These are phyloP conservation scores for Flaveria bidentis DNA, from an alignment of 129 eudicot species.

Conservation along the genomic window DNA sequence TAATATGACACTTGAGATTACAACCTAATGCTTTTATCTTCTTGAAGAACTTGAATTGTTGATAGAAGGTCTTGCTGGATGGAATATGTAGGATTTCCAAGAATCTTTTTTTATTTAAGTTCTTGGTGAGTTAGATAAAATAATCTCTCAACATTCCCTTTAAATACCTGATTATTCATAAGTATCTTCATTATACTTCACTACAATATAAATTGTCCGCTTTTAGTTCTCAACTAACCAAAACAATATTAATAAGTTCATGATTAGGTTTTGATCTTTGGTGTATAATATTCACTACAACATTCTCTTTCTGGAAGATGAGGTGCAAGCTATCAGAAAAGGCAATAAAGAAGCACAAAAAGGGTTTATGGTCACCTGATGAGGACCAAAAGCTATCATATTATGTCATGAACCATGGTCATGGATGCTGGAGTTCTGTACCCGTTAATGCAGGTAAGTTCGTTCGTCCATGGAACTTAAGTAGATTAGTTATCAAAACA, in stretches of 20 bases:
- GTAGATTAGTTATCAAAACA: background rate
- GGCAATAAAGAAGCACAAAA: conserved; percentile 57
- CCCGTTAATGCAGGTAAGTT: conserved; percentile 55
- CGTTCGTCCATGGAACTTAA: background rate
- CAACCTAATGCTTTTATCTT: background rate
- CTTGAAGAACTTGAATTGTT: background rate
- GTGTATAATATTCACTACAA: no score
- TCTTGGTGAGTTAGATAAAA: conserved; percentile 9
- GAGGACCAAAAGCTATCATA: conserved; percentile 74
- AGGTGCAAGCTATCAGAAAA: conserved; percentile 45
- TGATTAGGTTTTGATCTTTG: no score
- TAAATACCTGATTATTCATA: background rate
- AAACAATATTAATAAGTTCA: no score
- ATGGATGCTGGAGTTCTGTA: conserved; percentile 78
- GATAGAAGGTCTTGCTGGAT: background rate
- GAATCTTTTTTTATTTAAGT: background rate
- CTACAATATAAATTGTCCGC: no score
- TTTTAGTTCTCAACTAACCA: no score
- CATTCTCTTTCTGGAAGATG: conserved; percentile 28
- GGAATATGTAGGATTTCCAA: background rate
- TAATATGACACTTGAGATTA: no score
- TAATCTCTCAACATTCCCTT: conserved; percentile 15
- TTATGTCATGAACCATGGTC: conserved; percentile 63
- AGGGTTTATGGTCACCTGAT: conserved; percentile 87
- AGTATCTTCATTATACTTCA: background rate